Base-by-base conservation (phyloP, 2,329 filamentous ascomycete species). In the Fusarium pseudonygamai region DNA sequence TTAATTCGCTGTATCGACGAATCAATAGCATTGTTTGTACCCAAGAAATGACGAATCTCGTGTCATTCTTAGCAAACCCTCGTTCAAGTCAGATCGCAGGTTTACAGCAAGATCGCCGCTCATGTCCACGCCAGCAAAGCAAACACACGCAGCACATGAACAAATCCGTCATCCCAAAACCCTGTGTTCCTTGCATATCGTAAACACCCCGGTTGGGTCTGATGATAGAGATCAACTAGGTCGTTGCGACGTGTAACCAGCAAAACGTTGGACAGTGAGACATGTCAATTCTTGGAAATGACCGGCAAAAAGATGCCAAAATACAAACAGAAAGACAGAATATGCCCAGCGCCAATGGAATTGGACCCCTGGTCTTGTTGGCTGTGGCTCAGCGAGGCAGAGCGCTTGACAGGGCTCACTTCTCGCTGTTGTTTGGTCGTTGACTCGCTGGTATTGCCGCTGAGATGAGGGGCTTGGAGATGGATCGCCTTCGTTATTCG, bases 321-420 rank as follows among this genome's bases (percentile, higher is more conserved):
- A n/a, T 40, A 20, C 50, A 52, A 57, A 28, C 8, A 26, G 39
- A 40, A 8, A 47, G 16, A 26, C 9, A 34, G 34, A 36, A 9
- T 36, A 71, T 72, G 71, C 71, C 72, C 71, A 69, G 71, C 69
- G 58, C 37, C 47, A 60, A 45, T 16, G 28, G 55, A 47, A 58
- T 28, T 39, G 36, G 39, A 28, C 39, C 68, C 72, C 60, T 72
- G 72, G 24, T 40, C 34, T 28, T 28, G 34, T 43, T 53, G 58
- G 46, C 40, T 62, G 72, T 75, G 72, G 72, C 72, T 74, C 57
- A 75, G 71, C 71, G 63, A 73, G 71, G 71, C 71, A 62, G 71
- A 66, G 71, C 64, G 50, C 59, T 47, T 55, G 55, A 26, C 52
- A 65, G 60, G 65, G 67, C 49, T 57, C 52, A 46, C 46, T 56